Base-by-base conservation (phyloP, 345 rosid genomes). In the Xanthoceras sorbifolium region DNA sequence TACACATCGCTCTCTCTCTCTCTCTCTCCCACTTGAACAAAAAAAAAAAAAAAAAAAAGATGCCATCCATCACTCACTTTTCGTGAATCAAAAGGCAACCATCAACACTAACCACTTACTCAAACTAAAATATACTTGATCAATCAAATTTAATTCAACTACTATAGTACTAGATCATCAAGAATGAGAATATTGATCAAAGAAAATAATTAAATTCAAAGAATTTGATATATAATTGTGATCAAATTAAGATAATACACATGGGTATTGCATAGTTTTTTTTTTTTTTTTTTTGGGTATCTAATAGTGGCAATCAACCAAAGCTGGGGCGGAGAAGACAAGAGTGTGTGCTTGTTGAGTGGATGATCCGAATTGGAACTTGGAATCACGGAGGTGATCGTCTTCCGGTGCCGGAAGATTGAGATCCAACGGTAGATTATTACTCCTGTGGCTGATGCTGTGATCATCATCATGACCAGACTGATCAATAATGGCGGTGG, bases 341-440 rank as follows among this genome's bases (percentile, higher is more conserved):
- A 88, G 71, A 32, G 86, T 57, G 23, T 57, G 77, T 72, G 88
- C 75, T 78, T 79, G 87, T 61, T 81, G 83, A 4, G 86, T 55
- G 25, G 93, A 63, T 15, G 93, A 63, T 15, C 81, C 82, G 26
- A 92, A 87, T 67, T 91, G 92, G 74, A 92, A 91, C 80, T 88
- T 90, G 0, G 95, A 75, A 65, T 86, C 88, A 22, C 78, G 86
- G 66, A 78, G 85, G 12, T 75, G 84, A 75, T 92, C 91, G 25
- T 92, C 98, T 31, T 87, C 96, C 22, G 97, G 98, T 40, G 99
- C 98, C 12, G 99, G 97, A 26, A 94, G 93, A 82, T 97, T 97
- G 65, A 97, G 97, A 86, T 97, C 99, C 81, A 97, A 80, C 26
- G 85, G 65, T 64, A 97, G 82, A 72, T 87, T 81, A 55, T 81